Evolutionary conservation across 257 asterid genomes (phyloP).

Genomic region (Solanum raphanifolium): DNA sequence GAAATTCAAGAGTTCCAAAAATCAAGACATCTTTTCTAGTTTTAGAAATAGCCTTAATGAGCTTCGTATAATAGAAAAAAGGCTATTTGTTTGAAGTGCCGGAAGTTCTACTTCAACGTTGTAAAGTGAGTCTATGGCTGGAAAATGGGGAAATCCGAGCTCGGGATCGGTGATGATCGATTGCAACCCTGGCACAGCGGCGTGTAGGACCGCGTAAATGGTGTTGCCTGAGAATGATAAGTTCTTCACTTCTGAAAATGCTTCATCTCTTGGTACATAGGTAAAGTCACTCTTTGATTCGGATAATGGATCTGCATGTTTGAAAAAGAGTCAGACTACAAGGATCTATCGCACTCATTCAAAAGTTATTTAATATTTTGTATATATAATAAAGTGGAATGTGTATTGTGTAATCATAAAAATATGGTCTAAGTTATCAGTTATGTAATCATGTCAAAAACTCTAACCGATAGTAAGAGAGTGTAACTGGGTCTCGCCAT

Average conservation of each 20-base stretch:
- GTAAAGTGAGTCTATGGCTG: conserved; percentile 46
- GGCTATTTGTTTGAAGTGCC: background rate
- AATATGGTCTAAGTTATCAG: no score
- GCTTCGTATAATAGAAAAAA: conserved; percentile 18
- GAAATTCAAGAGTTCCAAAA: conserved; percentile 41
- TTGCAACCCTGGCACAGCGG: conserved; percentile 25
- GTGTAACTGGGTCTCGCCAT: background rate
- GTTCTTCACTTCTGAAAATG: conserved; percentile 43
- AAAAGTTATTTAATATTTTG: no score
- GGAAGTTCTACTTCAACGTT: conserved; percentile 38
- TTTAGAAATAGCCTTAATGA: conserved; percentile 24
- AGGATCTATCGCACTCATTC: background rate
- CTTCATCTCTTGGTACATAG: conserved; percentile 72
- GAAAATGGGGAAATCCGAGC: conserved; percentile 35
- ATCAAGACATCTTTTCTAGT: conserved; percentile 13
- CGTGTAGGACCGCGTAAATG: conserved; percentile 29
- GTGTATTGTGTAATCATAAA: background rate
- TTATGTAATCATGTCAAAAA: background rate
- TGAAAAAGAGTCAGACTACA: background rate
- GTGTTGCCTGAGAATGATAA: conserved; percentile 30
- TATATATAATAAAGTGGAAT: background rate
- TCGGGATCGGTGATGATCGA: background rate
- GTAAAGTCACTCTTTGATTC: conserved; percentile 22
- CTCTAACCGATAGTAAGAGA: background rate
- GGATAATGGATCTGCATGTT: conserved; percentile 35